Percentiles rank a stretch among this genome's conserved stretches.
Conservation (phyloP, 148 eudicot species). For the Arctostaphylos glauca region DNA sequence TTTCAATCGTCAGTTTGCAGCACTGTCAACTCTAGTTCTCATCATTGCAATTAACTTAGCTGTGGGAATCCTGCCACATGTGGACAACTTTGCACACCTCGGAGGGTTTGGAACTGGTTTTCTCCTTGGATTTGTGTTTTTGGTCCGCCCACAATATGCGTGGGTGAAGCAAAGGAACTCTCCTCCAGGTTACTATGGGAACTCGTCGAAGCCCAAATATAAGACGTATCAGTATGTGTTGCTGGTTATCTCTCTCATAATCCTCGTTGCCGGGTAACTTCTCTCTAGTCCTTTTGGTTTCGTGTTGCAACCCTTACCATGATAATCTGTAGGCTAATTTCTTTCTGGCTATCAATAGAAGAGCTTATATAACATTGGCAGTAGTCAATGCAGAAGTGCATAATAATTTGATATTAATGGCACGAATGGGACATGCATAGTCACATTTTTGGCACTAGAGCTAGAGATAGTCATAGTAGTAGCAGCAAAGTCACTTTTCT, state of each 20-base stretch:
- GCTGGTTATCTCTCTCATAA: conserved; percentile 35
- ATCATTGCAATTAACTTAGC: conserved; percentile 68
- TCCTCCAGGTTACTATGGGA: conserved; percentile 27
- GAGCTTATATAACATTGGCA: neutral
- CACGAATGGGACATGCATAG: neutral
- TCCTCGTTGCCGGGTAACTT: conserved; percentile 55
- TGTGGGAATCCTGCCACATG: conserved; percentile 84
- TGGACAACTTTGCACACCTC: conserved; percentile 89
- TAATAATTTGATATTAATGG: neutral
- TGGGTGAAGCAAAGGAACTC: conserved; percentile 54
- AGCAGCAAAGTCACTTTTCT: neutral
- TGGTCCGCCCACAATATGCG: conserved; percentile 85
- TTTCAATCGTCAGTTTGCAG: conserved; percentile 43
- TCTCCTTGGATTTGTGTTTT: conserved; percentile 68
- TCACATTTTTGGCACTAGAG: neutral
- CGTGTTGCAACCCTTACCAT: neutral
- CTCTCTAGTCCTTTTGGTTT: neutral
- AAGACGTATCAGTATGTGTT: conserved; percentile 61
- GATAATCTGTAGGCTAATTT: neutral
- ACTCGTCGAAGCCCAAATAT: conserved; percentile 49
- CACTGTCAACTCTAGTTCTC: conserved; percentile 57
- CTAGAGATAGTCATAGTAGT: neutral
- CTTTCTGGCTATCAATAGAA: neutral
- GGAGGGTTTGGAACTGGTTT: conserved; percentile 91
- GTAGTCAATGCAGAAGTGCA: neutral